phyloP scores from a whole-genome alignment of 768 basidiomycete species.

The Vishniacozyma victoriae region DNA sequence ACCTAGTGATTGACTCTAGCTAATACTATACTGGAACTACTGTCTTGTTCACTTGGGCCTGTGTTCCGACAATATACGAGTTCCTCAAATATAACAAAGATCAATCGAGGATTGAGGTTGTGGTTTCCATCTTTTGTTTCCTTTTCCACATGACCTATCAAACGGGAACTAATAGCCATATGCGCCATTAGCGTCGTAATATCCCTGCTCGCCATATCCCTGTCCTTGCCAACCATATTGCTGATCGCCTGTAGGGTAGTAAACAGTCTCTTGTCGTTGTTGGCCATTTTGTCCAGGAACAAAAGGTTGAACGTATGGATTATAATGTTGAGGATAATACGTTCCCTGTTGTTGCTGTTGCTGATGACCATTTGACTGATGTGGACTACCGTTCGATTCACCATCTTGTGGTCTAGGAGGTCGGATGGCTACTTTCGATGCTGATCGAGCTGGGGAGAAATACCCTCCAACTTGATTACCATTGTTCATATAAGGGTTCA shows the following conservation, averaged over 20 bases:
- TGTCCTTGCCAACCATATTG: slow-evolving; percentile 1
- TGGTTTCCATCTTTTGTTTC: too few relatives aligned
- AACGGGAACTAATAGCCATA: background rate
- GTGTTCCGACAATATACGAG: too few relatives aligned
- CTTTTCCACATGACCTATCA: too few relatives aligned
- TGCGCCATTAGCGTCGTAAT: background rate
- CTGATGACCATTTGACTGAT: slow-evolving; percentile 3
- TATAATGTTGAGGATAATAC: slow-evolving; percentile 23
- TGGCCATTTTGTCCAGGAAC: too few relatives aligned
- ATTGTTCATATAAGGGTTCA: background rate
- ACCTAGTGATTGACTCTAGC: too few relatives aligned
- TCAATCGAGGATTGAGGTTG: too few relatives aligned
- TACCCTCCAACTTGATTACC: slow-evolving; percentile 10
- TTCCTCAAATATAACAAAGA: too few relatives aligned
- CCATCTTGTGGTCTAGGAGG: slow-evolving; percentile 3
- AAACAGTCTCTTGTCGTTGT: background rate
- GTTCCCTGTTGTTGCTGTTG: slow-evolving; percentile 1
- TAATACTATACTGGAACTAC: too few relatives aligned
- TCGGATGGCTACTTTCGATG: slow-evolving; percentile 20
- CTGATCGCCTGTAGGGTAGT: slow-evolving; percentile 1
- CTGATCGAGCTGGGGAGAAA: slow-evolving; percentile 23
- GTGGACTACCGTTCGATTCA: background rate
- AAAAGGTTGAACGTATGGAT: too few relatives aligned
- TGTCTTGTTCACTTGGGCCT: too few relatives aligned
- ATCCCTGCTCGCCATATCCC: slow-evolving; percentile 14